phyloP scores from a whole-genome alignment of 495 filamentous ascomycete species.

The Cercophora newfieldiana region DNA sequence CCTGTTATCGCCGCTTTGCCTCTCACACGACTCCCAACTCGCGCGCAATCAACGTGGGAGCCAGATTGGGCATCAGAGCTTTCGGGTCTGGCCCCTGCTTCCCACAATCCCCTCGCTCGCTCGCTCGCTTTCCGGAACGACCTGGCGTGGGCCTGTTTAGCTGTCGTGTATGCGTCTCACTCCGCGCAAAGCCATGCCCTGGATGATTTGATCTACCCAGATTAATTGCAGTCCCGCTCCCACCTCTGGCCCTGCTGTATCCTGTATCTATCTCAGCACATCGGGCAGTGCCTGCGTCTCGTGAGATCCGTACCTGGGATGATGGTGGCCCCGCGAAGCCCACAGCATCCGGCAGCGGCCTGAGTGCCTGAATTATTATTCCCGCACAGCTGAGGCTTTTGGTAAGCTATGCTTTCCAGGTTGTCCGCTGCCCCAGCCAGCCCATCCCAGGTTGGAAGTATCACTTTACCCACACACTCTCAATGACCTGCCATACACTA shows the following conservation, averaged over 20 bases:
- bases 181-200: background rate
- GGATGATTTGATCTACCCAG: conserved; percentile 4
- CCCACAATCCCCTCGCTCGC: background rate
- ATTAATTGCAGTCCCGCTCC: conserved; percentile 15
- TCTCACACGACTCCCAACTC: background rate
- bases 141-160: background rate
- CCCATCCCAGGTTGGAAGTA: background rate
- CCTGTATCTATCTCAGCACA: background rate
- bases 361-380: conserved; percentile 1
- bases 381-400: conserved; percentile 7
- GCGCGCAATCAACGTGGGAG: background rate
- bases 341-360: background rate
- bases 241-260: too few species aligned
- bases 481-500: background rate
- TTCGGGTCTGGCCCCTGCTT: background rate
- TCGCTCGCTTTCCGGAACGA: conserved; percentile 7
- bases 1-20: background rate
- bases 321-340: background rate
- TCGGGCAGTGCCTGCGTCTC: conserved; percentile 15
- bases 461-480: background rate
- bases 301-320: conserved; percentile 13
- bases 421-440: background rate
- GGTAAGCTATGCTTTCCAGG: background rate
- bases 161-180: background rate
- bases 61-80: background rate